Base-by-base conservation (phyloP, 1,284 basidiomycete species). In the Trichosporon asahii region DNA sequence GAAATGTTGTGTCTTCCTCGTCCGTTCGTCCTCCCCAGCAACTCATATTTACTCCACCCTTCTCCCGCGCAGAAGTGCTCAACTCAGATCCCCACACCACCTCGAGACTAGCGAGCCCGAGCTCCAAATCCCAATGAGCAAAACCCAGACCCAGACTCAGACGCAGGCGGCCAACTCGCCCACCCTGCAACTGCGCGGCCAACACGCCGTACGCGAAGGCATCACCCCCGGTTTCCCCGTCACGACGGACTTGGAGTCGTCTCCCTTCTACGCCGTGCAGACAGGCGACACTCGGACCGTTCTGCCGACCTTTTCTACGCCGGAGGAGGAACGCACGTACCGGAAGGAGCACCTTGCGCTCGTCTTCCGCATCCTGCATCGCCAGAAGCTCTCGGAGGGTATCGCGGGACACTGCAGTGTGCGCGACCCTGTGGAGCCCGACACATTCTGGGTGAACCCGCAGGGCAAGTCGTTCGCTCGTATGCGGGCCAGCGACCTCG, bases 361-460 rank as follows among this genome's bases (percentile, higher is more conserved):
- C 33, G 76, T 77, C 0, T 80, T 82, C 68, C 71, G 80, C 14
- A 77, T 78, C 46, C 68, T 82, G 35, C 78, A 79, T 66, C 73
- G 80, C 8, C 72, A 74, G 66, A 70, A 69, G 14, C 72, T 80
- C 0, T 76, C 78, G 12, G 80, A 82, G 68, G 80, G 80, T 6
- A 76, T 82, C 29, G 77, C 78, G 14, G 80, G 80, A 2, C 80
- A 82, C 73, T 80, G 79, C 72, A 74, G 71, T 21, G 75, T 77
- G 2, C 75, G 79, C 40, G 79, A 80, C 68, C 79, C 79, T 21
- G 73, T 82, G 35, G 77, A 82, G 60, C 79, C 80, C 3, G 69
- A 76, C 53, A 78, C 78, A 12, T 82, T 80, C 75, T 82, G 78
- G 78, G 79, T 82, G 21, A 80, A 80, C 70, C 77, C 79, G 11